These are phyloP conservation scores for Stromatinia cepivora DNA, from an alignment of 2,329 filamentous ascomycete genomes.

Conservation along the genomic window DNA sequence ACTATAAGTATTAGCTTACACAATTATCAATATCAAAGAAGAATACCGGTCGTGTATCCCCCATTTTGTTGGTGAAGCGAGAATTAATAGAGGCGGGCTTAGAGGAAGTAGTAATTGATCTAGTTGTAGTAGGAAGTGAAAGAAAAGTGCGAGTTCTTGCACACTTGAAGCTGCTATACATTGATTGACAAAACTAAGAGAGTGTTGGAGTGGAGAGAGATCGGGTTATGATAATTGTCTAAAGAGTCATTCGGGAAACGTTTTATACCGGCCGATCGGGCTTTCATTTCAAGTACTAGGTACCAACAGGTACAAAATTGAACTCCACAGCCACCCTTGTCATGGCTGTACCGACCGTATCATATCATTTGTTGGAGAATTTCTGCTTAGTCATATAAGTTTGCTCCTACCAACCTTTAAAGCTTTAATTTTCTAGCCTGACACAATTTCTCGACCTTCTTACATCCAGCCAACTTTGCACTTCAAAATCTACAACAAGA, in stretches of 20 bases:
- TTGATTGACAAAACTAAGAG: conserved; percentile 4
- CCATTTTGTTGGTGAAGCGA: conserved; percentile 24
- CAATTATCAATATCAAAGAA: conserved; percentile 99
- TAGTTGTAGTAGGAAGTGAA: conserved; percentile 8
- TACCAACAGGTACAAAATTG: not conserved
- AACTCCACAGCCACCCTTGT: not conserved
- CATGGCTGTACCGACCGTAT: not conserved
- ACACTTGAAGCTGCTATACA: conserved; percentile 18
- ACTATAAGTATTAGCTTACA: conserved; percentile 81
- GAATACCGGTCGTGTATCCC: conserved; percentile 52
- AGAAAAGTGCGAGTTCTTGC: not conserved
- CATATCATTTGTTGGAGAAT: not conserved
- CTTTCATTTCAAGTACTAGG: not conserved
- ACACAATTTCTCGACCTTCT: conserved; percentile 20
- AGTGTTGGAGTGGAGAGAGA: not conserved
- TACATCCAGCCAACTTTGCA: not conserved
- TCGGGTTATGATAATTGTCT: conserved; percentile 3
- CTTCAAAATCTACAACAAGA: not conserved
- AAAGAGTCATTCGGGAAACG: conserved; percentile 12
- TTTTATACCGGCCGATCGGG: not conserved
- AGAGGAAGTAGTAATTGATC: not conserved
- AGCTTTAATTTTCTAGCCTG: conserved; percentile 6
- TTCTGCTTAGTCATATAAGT: conserved; percentile 3
- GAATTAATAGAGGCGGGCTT: not conserved
- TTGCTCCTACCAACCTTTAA: not conserved